Base-by-base conservation (phyloP, 441 rosid species). In the Adansonia gregorii region DNA sequence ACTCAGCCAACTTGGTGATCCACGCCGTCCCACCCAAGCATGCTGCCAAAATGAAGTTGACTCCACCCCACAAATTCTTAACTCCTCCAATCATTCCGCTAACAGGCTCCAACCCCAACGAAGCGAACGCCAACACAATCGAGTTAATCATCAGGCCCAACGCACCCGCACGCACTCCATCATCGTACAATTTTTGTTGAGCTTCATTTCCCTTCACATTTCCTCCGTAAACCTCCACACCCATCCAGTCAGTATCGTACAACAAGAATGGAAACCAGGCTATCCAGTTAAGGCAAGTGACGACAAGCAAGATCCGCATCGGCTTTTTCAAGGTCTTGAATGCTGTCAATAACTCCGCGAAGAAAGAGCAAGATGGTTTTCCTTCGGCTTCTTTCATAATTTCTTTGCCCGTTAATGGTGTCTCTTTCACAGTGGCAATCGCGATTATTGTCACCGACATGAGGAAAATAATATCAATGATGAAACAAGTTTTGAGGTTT, bases 221-320 rank as follows among this genome's bases (percentile, higher is more conserved):
- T 0, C 98, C 98, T 3, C 97, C 98, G 82, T 79, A 94, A 48
- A 94, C 91, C 78, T 94, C 98, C 67, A 79, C 82, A 0, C 98
- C 98, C 97, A 93, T 89, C 97, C 94, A 94, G 49, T 94, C 98
- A 4, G 98, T 94, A 58, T 94, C 98, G 73, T 83, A 94, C 15
- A 94, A 78, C 69, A 95, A 71, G 83, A 95, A 95, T 1, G 98
- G 98, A 79, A 93, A 93, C 98, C 98, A 95, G 0, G 91, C 98
- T 60, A 95, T 75, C 98, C 97, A 93, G 76, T 90, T 93, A 3
- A 93, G 83, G n/a, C 89, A 82, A 10, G 97, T 95, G 67, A 94
- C 94, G 8, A 90, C 61, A 0, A 94, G 87, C 8, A 95, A 88
- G 39, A 91, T 74, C 97, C 97, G 86, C 97, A 94, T 95, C 0